phyloP scores from a whole-genome alignment of 768 basidiomycete genomes.

The Russula griseocarnosa region DNA sequence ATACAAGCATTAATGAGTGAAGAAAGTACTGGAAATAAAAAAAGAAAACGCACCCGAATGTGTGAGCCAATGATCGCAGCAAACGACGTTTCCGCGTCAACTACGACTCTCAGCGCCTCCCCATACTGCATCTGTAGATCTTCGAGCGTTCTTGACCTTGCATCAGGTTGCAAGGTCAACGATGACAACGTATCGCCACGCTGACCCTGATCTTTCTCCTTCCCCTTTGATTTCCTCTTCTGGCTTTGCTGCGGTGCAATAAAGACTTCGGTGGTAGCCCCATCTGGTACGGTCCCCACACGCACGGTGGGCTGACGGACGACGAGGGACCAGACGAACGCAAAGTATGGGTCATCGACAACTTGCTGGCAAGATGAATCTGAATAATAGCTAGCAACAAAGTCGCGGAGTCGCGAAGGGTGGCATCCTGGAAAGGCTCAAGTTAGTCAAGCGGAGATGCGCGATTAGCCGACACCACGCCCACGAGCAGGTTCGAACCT shows the following conservation, averaged over 20 bases:
- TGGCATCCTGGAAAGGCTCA: constrained; percentile 55
- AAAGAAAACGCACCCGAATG: constrained; percentile 54
- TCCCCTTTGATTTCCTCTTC: constrained; percentile 51
- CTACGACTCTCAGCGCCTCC: constrained; percentile 63
- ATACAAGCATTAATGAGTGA: constrained; percentile 23
- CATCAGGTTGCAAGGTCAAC: constrained; percentile 54
- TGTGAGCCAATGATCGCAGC: constrained; percentile 82
- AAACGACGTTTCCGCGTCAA: constrained; percentile 70
- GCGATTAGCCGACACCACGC: background rate
- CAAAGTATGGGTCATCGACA: constrained; percentile 69
- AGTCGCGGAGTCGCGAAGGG: constrained; percentile 64
- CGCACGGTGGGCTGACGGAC: constrained; percentile 69
- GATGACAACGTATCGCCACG: constrained; percentile 42
- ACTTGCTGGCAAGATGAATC: constrained; percentile 44
- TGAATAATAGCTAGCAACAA: constrained; percentile 63
- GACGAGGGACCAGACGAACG: constrained; percentile 79
- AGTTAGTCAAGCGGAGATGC: constrained; percentile 18
- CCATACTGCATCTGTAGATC: constrained; percentile 57
- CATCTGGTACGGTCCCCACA: constrained; percentile 69
- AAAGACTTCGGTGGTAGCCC: constrained; percentile 61
- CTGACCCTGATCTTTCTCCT: constrained; percentile 42
- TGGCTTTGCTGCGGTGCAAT: constrained; percentile 68
- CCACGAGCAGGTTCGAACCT: constrained; percentile 26
- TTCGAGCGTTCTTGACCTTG: constrained; percentile 50
- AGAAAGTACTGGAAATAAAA: background rate